These are phyloP conservation scores for Fusarium vanettenii DNA, from an alignment of 2,329 filamentous ascomycete species.

Conservation along the genomic window DNA sequence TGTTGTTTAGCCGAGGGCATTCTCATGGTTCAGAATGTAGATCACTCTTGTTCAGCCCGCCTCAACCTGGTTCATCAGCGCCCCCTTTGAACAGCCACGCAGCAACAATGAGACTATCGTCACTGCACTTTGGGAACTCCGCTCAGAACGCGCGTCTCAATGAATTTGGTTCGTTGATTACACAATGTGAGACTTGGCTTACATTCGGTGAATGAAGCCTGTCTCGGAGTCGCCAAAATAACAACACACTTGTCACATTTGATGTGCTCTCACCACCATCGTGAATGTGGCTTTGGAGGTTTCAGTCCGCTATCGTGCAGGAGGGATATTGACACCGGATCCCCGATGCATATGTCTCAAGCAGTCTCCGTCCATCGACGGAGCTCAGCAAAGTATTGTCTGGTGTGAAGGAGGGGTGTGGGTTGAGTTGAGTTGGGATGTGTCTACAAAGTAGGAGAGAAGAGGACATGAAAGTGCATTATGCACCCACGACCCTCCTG, in stretches of 20 bases:
- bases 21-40: background rate
- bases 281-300: background rate
- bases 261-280: background rate
- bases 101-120: background rate
- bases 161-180: background rate
- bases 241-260: background rate
- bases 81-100: background rate
- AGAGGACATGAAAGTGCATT: background rate
- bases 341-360: background rate
- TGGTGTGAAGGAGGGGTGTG: background rate
- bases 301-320: background rate
- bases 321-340: background rate
- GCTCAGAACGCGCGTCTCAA: background rate
- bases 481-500: background rate
- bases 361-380: background rate
- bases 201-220: background rate
- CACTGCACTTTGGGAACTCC: background rate
- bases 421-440: background rate
- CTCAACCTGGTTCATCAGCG: background rate
- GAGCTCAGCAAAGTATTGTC: background rate
- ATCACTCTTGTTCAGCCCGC: background rate
- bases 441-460: background rate
- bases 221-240: background rate
- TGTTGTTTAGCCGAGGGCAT: background rate
- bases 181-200: background rate